Percentiles rank a stretch among this genome's conserved stretches.
Conservation (phyloP, 257 asterid genomes). For the Ehretia macrophylla region DNA sequence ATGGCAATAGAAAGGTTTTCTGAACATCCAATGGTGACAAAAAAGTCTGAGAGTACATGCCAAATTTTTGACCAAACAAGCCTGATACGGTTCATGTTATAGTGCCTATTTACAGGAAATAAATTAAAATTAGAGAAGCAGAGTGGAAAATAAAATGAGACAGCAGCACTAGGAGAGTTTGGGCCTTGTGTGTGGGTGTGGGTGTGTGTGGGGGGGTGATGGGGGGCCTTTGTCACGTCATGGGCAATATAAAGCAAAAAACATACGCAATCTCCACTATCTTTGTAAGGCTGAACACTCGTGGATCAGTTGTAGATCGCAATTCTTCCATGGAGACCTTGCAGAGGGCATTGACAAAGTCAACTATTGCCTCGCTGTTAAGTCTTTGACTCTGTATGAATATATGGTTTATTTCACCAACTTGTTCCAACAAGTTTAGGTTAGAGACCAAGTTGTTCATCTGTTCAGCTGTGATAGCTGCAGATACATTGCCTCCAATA, state of each 20-base stretch:
- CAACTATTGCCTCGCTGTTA: conserved; percentile 98
- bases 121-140: conserved; percentile 7
- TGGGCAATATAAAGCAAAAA: neutral
- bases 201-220: no score
- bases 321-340: conserved; percentile 99
- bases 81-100: conserved; percentile 97
- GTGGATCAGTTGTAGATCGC: conserved; percentile 91
- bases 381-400: conserved; percentile 87
- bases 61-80: conserved; percentile 97
- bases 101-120: conserved; percentile 61
- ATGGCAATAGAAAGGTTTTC: conserved; percentile 94
- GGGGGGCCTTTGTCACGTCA: no score
- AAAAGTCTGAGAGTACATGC: conserved; percentile 90
- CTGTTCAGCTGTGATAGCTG: conserved; percentile 87
- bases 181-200: no score
- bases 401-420: conserved; percentile 89
- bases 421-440: conserved; percentile 96
- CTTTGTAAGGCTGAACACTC: conserved; percentile 96
- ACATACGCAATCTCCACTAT: conserved; percentile 98
- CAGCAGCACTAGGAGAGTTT: neutral
- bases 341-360: conserved; percentile 97
- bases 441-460: conserved; percentile 88
- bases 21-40: conserved; percentile 93
- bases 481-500: conserved; percentile 80
- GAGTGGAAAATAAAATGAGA: conserved; percentile 11